Evolutionary conservation across 2,329 filamentous ascomycete species (phyloP).

Genomic region (Neofusicoccum ribis): DNA sequence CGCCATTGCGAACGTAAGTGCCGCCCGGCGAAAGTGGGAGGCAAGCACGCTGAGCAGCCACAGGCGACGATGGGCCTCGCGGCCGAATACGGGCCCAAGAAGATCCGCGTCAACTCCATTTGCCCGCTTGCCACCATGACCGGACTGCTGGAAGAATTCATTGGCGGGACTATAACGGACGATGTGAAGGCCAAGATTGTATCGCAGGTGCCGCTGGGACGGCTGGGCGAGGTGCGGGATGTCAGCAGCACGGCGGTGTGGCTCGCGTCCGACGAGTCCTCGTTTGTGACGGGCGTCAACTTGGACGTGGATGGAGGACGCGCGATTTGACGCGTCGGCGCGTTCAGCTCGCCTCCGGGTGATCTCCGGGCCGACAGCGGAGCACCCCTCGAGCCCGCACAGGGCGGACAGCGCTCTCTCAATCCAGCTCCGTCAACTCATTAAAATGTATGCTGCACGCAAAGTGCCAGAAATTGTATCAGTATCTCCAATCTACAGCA

Average conservation of each 20-base stretch:
- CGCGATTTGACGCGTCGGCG: slow-evolving; percentile 29
- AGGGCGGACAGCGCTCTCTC: too few relatives aligned
- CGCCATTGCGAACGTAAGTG: slow-evolving; percentile 59
- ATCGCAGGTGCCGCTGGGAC: slow-evolving; percentile 58
- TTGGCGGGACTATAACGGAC: slow-evolving; percentile 62
- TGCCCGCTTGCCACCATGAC: slow-evolving; percentile 70
- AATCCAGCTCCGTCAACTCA: too few relatives aligned
- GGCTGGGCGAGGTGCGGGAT: slow-evolving; percentile 62
- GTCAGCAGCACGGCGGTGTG: slow-evolving; percentile 59
- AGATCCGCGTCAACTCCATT: slow-evolving; percentile 73
- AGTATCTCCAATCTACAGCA: not conserved
- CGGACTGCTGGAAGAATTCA: slow-evolving; percentile 60
- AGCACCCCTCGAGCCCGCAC: too few relatives aligned
- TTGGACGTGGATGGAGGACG: slow-evolving; percentile 42
- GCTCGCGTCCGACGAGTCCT: slow-evolving; percentile 58
- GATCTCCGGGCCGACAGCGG: too few relatives aligned
- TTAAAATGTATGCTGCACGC: too few relatives aligned
- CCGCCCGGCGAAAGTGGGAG: not conserved
- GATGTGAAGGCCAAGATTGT: slow-evolving; percentile 55
- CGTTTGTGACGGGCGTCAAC: slow-evolving; percentile 60
- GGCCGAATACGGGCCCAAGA: slow-evolving; percentile 69
- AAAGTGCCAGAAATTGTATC: too few relatives aligned
- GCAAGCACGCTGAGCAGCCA: not conserved
- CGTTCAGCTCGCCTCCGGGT: too few relatives aligned
- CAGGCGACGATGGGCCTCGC: slow-evolving; percentile 65